Base-by-base conservation (phyloP, 2,329 filamentous ascomycete genomes). In the Dactylellina sp. region DNA sequence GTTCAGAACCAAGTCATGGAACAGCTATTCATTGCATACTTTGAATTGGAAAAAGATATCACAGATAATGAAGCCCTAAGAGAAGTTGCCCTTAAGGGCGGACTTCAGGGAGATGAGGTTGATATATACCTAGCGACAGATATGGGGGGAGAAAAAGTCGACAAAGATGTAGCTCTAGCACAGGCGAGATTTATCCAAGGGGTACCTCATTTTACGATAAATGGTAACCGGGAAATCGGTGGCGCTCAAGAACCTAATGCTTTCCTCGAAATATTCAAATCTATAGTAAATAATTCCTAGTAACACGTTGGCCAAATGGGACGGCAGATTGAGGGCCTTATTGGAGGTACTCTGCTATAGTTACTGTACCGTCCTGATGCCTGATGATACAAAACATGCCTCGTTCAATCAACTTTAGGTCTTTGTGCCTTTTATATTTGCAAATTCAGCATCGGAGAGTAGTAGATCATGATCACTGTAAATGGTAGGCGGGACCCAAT, bases 151-250 rank as follows among this genome's bases (percentile, higher is more conserved):
- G 80, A 82, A 0, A 84, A 86, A 77, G 87, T 89, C 22, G 87
- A 89, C 79, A 77, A 77, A 40, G 85, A 89, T 78, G 87, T 87
- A 4, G 78, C 81, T 25, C 81, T 84, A 76, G 85, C 87, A 40
- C 84, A 84, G 76, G 80, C 79, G 7, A 80, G 81, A 78, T 83
- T 84, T 62, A 84, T 93, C 40, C 84, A 82, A 61, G 90, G 90
- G 0, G 91, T 95, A 75, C 91, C 91, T 5, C 87, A 91, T 80
- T 93, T 92, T 79, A 87, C 87, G 11, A 86, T 95, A 75, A 89
- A 93, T 78, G 88, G 84, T 1, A 83, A 83, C 76, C 89, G 88
- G 80, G 86, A 89, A 76, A 80, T 94, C 28, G 85, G 88, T 25
- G 91, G 91, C 0, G 91, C 91, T 0, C 88, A 93, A 81, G 90